phyloP scores from a whole-genome alignment of 2,329 filamentous ascomycete genomes.

The Pseudonectria buxi region DNA sequence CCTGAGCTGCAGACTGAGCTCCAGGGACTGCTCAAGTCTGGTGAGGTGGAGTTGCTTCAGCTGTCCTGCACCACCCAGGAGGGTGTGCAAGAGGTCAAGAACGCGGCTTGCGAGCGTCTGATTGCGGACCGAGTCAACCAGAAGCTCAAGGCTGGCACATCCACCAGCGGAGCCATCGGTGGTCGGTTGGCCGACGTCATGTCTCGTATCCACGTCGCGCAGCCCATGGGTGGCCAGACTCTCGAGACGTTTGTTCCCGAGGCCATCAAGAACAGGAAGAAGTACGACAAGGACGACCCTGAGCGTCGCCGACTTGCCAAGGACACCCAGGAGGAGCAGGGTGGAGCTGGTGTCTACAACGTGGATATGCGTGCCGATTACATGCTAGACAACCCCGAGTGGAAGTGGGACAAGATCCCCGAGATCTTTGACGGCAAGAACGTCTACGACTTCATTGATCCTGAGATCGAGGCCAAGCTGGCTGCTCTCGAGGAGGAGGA shows the following conservation, averaged over 20 bases:
- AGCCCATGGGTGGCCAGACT: constrained; percentile 73
- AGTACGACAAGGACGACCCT: constrained; percentile 88
- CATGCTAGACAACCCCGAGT: constrained; percentile 77
- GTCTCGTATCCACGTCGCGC: constrained; percentile 92
- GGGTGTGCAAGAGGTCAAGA: constrained; percentile 90
- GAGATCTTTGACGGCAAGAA: constrained; percentile 95
- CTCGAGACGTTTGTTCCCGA: constrained; percentile 87
- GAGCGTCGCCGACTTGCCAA: constrained; percentile 72
- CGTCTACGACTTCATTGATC: constrained; percentile 94
- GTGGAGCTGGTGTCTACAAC: constrained; percentile 93
- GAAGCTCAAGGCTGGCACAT: constrained; percentile 90
- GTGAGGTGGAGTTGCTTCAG: constrained; percentile 88
- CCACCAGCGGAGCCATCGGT: constrained; percentile 65
- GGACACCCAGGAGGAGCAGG: constrained; percentile 85
- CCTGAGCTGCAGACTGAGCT: constrained; percentile 70
- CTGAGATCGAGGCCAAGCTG: constrained; percentile 91
- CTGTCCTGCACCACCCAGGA: constrained; percentile 93
- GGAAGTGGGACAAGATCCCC: constrained; percentile 94
- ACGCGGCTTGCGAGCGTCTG: constrained; percentile 85
- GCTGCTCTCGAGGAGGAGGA: constrained; percentile 91
- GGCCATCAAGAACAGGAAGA: constrained; percentile 69
- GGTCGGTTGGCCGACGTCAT: constrained; percentile 85
- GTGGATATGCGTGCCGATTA: constrained; percentile 88
- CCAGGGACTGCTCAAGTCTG: constrained; percentile 72
- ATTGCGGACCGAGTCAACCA: constrained; percentile 90